These are phyloP conservation scores for Paratrypanosoma confusum DNA, from an alignment of 208 protist species.

Conservation along the genomic window DNA sequence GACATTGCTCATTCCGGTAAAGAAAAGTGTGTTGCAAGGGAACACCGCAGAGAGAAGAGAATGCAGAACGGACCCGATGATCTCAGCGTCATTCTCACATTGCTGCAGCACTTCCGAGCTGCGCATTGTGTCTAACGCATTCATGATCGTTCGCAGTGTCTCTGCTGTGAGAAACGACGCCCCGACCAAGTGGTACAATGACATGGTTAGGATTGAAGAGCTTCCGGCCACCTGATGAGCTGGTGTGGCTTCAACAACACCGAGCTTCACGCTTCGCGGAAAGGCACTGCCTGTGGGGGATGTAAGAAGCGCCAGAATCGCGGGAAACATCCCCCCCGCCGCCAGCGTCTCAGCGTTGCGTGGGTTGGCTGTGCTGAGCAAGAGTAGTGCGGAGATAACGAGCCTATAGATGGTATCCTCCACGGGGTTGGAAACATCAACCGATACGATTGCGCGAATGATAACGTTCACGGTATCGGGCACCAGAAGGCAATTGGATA, in stretches of 20 bases:
- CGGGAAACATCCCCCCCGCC: conserved; percentile 30
- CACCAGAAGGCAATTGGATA: conserved; percentile 39
- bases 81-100: conserved; percentile 52
- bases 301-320: conserved; percentile 47
- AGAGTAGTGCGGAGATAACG: conserved; percentile 44
- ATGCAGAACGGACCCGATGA: conserved; percentile 65
- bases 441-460: conserved; percentile 28
- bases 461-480: conserved; percentile 24
- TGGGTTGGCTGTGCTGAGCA: conserved; percentile 58
- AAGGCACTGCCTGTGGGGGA: conserved; percentile 52
- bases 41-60: conserved; percentile 30
- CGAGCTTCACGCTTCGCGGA: conserved; percentile 10
- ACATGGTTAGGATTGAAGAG: conserved; percentile 52
- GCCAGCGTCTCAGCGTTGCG: conserved; percentile 41
- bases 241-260: conserved; percentile 7
- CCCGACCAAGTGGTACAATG: conserved; percentile 44
- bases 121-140: conserved; percentile 43
- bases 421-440: conserved; percentile 31
- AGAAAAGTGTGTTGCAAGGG: conserved; percentile 43
- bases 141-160: conserved; percentile 29
- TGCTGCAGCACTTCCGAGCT: conserved; percentile 7
- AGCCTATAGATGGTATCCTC: conserved; percentile 58
- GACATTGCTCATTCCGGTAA: conserved; percentile 49
- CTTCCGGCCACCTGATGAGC: conserved; percentile 34
- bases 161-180: conserved; percentile 29